Evolutionary conservation across 306 rosid genomes (phyloP), one percentile per base, ranked within the genome.

Genomic region (Vicia sativa): DNA sequence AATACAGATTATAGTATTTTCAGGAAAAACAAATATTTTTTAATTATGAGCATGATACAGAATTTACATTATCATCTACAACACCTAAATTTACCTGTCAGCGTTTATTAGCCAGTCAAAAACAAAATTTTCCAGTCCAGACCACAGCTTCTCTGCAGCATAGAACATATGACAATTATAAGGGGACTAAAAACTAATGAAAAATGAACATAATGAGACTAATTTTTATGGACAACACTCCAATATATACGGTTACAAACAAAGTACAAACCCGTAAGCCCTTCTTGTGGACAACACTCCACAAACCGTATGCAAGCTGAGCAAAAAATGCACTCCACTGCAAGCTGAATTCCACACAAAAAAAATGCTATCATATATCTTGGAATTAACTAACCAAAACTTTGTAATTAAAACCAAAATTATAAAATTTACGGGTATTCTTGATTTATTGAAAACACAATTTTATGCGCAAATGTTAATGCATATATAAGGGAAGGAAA

Each of bases 221-320:
- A 25, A 2, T 25, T 25, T 25, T 25, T 25, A 25, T 25, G 28
- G 28, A 25, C 28, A 25, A 25, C 28, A 25, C 28, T 25, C 28
- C 28, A 25, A 3, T 42, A 62, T 46, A 45, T 19, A 49, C 55
- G 63, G 73, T 57, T 53, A 18, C n/a, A 70, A 70, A 73, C 80
- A 54, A 65, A 88, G 61, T 62, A 78, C 85, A 73, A 72, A 91
- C 99, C 99, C 46, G 97, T 95, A 75, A 95, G 89, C 59, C 97
- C 99, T 83, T 91, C 99, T 83, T 91, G 99, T 3, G 97, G 99
- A 82, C 99, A 95, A 88, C 96, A 95, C 86, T 95, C 99, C 72
- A 85, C 99, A 82, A 95, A 95, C 49, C 99, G 95, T 50, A 95
- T 95, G 61, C 97, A 95, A 6, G 99, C 99, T 9, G 99, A 95